A percentile compares a stretch with the other conserved stretches of the same genome.
Evolutionary conservation across 352 stramenopile species (phyloP).

Genomic region (Pythium diclinum): DNA sequence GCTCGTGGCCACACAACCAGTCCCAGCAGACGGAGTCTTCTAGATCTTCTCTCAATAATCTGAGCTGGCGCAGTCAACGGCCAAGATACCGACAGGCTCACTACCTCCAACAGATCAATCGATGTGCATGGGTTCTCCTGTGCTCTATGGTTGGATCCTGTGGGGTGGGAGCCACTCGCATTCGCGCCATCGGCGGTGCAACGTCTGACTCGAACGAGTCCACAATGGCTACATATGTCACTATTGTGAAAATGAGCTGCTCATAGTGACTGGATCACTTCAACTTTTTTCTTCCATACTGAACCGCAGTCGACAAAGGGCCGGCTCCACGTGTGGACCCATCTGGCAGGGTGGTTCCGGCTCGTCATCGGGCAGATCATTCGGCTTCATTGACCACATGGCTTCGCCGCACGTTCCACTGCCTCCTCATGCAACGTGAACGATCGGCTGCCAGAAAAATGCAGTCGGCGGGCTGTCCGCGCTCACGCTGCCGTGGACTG

Average conservation of each 20-base stretch:
- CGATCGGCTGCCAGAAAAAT: not conserved
- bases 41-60: not conserved
- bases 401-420: constrained; percentile 1
- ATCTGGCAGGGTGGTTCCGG: constrained; percentile 1
- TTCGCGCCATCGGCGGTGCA: not conserved
- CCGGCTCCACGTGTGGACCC: not conserved
- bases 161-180: not conserved
- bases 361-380: not conserved
- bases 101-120: not conserved
- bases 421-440: not conserved
- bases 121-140: not conserved
- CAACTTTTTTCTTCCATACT: not conserved
- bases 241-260: not conserved
- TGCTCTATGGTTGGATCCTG: not conserved
- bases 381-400: not conserved
- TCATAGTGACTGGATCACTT: not conserved
- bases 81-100: not conserved
- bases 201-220: not conserved
- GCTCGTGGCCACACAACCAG: not conserved
- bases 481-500: not conserved
- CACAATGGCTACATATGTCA: not conserved
- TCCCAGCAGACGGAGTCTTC: not conserved
- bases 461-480: not conserved
- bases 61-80: not conserved
- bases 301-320: not conserved